These are phyloP conservation scores for Marasmius sp. DNA, from an alignment of 1,284 basidiomycete species.

Conservation along the genomic window DNA sequence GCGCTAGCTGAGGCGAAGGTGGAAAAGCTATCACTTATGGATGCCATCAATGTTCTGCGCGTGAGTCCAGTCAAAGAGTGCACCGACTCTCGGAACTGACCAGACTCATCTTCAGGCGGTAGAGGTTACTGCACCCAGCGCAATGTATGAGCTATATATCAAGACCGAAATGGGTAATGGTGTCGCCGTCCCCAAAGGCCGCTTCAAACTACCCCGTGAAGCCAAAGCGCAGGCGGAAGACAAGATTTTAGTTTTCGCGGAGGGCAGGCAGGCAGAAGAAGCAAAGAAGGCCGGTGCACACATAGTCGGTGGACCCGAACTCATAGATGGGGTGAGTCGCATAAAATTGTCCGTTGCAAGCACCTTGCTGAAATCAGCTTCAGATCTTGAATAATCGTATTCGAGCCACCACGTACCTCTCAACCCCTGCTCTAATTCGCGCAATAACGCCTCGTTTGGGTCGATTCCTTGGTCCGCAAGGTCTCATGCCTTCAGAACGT, in stretches of 20 bases:
- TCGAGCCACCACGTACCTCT: constrained; percentile 81
- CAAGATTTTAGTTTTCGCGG: constrained; percentile 86
- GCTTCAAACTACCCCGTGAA: constrained; percentile 54
- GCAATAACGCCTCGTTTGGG: constrained; percentile 82
- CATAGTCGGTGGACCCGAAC: constrained; percentile 74
- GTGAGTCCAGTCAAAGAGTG: constrained; percentile 40
- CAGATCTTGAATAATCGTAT: constrained; percentile 69
- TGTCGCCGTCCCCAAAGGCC: constrained; percentile 78
- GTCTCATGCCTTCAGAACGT: constrained; percentile 93
- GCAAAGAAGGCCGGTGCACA: constrained; percentile 58
- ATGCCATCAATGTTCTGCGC: constrained; percentile 68
- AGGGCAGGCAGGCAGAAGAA: constrained; percentile 74
- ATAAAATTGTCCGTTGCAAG: constrained; percentile 2
- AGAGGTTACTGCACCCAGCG: constrained; percentile 47
- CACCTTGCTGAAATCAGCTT: constrained; percentile 5
- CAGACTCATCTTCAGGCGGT: constrained; percentile 37
- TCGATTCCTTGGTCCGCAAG: constrained; percentile 89
- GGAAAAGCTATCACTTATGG: constrained; percentile 62
- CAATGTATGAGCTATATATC: constrained; percentile 80
- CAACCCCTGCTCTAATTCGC: constrained; percentile 79
- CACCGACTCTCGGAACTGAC: neutral
- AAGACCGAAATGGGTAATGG: constrained; percentile 77
- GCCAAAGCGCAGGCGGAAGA: constrained; percentile 69
- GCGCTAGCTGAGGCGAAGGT: constrained; percentile 38
- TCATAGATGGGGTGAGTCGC: constrained; percentile 72